Conservation (phyloP, 2,329 filamentous ascomycete genomes). For the Septoria linicola region DNA sequence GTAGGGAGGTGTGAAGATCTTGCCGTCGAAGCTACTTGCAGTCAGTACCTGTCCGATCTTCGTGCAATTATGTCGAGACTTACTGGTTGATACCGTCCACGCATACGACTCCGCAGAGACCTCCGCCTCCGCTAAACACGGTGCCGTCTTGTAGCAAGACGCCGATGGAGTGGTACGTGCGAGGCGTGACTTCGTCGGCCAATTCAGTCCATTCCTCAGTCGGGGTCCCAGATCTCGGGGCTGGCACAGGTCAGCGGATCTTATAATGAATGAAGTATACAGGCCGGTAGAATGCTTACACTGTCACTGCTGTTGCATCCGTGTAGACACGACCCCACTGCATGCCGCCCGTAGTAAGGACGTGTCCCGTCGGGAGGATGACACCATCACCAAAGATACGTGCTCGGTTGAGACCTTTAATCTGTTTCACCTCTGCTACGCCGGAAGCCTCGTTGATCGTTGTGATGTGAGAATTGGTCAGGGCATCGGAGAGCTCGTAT, state of each 20-base stretch:
- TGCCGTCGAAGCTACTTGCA: constrained; percentile 44
- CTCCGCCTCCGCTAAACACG: constrained; percentile 54
- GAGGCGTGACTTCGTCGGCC: constrained; percentile 38
- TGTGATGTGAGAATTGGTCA: constrained; percentile 51
- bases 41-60: too few relatives aligned
- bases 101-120: constrained; percentile 46
- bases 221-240: constrained; percentile 28
- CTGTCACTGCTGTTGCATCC: constrained; percentile 24
- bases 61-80: too few relatives aligned
- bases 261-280: too few relatives aligned
- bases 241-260: too few relatives aligned
- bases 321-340: constrained; percentile 25
- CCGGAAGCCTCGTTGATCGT: constrained; percentile 42
- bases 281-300: too few relatives aligned
- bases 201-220: constrained; percentile 25
- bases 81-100: constrained; percentile 7
- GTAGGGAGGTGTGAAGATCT: constrained; percentile 59
- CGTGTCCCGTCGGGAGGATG: constrained; percentile 39
- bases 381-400: constrained; percentile 34
- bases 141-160: constrained; percentile 53
- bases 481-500: constrained; percentile 48
- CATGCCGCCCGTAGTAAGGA: constrained; percentile 39
- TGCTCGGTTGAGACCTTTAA: constrained; percentile 33
- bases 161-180: constrained; percentile 53
- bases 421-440: constrained; percentile 26